Base-by-base conservation (phyloP, 2,329 filamentous ascomycete species). In the Pyrenophora tritici-repentis region DNA sequence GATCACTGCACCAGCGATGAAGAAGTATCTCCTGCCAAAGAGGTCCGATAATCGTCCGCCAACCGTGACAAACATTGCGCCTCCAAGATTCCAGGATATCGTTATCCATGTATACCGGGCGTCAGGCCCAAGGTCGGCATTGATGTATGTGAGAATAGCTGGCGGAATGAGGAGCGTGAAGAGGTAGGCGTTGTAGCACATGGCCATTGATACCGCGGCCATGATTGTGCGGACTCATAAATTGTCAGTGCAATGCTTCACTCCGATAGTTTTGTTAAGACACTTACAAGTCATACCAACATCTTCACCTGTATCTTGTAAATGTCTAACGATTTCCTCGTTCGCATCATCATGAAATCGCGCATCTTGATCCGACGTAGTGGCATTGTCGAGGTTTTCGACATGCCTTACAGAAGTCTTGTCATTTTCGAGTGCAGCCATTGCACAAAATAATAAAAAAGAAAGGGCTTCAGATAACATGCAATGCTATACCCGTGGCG, bases 41-140 rank as follows among this genome's bases (percentile, higher is more conserved):
- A 77, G 73, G 52, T 77, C 75, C 1, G 71, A 72, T 1, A 77
- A 59, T 20, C 74, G 67, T 5, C 68, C 65, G 6, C 65, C 66
- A 9, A 69, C 52, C 0, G 66, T 70, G 10, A 71, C 65, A n/a
- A 71, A 56, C 55, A 71, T 67, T 1, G 68, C 65, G 14, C 63
- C 66, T 8, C 66, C 64, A 8, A 71, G 61, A 20, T 68, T 71
- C 66, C 66, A 71, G 2, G 65, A 65, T 37, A 71, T 67, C 3
- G 67, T 65, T 24, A 72, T 70, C 69, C 69, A 71, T 2, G 66
- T 68, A 26, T 62, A 69, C 6, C 62, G 49, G 2, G 66, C 59
- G 34, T 69, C 63, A 3, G 69, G 69, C 0, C 69, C 68, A 3
- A 72, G 61, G 2, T 70, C 68, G 3, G 68, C 65, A 33, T 71